These are phyloP conservation scores for Euryodendron excelsum DNA, from an alignment of 148 eudicot species.

Conservation along the genomic window DNA sequence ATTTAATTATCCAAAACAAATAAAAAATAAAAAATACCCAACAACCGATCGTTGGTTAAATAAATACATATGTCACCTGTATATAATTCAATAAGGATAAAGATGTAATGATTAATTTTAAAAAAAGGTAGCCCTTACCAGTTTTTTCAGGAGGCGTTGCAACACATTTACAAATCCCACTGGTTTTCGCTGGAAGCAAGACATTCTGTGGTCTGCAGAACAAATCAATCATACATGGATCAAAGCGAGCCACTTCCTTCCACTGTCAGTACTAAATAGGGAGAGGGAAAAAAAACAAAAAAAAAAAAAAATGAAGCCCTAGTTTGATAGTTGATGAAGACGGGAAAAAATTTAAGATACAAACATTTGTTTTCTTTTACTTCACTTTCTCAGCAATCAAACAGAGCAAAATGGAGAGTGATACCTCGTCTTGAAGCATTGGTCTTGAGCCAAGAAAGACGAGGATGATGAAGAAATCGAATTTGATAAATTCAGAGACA, in stretches of 20 bases:
- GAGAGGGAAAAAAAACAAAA: background rate
- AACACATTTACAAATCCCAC: constrained; percentile 15
- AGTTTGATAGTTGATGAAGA: background rate
- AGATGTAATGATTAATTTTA: too few relatives aligned
- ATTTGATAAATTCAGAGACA: background rate
- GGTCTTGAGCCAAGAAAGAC: constrained; percentile 12
- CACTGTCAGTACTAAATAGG: background rate
- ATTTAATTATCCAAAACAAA: too few relatives aligned
- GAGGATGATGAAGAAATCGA: constrained; percentile 15
- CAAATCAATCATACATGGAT: background rate
- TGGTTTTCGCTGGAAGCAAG: constrained; percentile 4
- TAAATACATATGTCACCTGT: too few relatives aligned
- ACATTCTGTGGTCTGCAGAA: constrained; percentile 11
- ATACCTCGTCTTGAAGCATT: constrained; percentile 3
- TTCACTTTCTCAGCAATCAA: background rate
- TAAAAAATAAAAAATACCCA: too few relatives aligned
- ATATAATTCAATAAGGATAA: too few relatives aligned
- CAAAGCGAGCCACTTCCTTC: background rate
- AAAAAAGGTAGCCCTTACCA: constrained; percentile 3
- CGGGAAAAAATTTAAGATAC: too few relatives aligned
- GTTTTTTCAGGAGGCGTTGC: constrained; percentile 14
- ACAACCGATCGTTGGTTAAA: too few relatives aligned
- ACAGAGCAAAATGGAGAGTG: background rate
- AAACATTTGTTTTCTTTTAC: background rate
- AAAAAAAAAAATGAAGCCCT: background rate